Percentiles rank a stretch among this genome's conserved stretches.
These are phyloP conservation scores for Globisporangium solare DNA, from an alignment of 352 stramenopile species.

Conservation along the genomic window DNA sequence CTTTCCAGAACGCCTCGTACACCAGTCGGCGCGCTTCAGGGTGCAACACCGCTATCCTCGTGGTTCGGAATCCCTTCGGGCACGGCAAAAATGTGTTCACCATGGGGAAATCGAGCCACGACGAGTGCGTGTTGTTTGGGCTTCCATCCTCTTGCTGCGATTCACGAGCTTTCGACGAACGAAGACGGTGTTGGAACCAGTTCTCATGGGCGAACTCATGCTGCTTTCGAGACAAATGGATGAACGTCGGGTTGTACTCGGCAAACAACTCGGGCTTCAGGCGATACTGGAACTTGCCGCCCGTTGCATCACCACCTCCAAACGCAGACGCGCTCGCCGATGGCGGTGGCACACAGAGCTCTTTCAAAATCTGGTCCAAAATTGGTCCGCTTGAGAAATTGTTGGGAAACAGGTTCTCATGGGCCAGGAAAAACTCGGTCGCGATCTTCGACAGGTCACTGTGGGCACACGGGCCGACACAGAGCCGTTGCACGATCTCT, in stretches of 20 bases:
- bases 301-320: slow-evolving; percentile 23
- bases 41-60: slow-evolving; percentile 65
- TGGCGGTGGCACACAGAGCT: slow-evolving; percentile 44
- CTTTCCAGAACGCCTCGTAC: slow-evolving; percentile 68
- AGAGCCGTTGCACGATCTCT: slow-evolving; percentile 79
- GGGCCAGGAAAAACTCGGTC: slow-evolving; percentile 74
- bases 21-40: slow-evolving; percentile 48
- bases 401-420: slow-evolving; percentile 68
- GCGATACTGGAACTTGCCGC: slow-evolving; percentile 75
- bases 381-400: slow-evolving; percentile 66
- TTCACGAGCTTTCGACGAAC: slow-evolving; percentile 61
- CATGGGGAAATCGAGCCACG: slow-evolving; percentile 78
- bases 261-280: slow-evolving; percentile 78
- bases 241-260: slow-evolving; percentile 83
- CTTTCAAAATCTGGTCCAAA: slow-evolving; percentile 76
- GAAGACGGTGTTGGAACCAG: slow-evolving; percentile 75
- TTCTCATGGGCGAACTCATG: slow-evolving; percentile 86
- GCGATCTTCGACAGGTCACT: slow-evolving; percentile 83
- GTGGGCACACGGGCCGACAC: slow-evolving; percentile 73
- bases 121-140: slow-evolving; percentile 62
- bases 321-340: slow-evolving; percentile 20
- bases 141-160: slow-evolving; percentile 55
- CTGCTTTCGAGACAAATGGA: slow-evolving; percentile 84
- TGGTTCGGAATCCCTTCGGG: slow-evolving; percentile 45
- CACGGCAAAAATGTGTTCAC: slow-evolving; percentile 80